phyloP scores from a whole-genome alignment of 371 early-diverging fungal species.

The Synchytrium microbalum region DNA sequence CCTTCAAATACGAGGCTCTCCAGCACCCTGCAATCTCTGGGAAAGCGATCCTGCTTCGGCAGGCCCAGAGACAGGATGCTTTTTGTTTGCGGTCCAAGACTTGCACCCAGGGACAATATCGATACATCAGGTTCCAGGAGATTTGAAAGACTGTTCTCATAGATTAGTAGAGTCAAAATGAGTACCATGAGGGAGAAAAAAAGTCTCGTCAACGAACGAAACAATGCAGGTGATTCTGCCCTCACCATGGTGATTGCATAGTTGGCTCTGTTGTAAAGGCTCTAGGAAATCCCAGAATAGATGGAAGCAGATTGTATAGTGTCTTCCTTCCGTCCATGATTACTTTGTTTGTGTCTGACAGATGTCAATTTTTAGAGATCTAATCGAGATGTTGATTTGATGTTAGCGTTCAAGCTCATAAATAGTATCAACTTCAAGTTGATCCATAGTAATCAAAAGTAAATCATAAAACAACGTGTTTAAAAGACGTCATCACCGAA shows the following conservation, averaged over 20 bases:
- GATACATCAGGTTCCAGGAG: constrained; percentile 14
- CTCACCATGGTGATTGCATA: not conserved
- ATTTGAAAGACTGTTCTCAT: constrained; percentile 12
- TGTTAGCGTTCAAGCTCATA: no score
- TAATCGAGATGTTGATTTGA: not conserved
- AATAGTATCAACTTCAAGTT: no score
- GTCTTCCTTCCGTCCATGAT: constrained; percentile 13
- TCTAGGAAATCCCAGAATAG: constrained; percentile 14
- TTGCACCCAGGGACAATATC: constrained; percentile 7
- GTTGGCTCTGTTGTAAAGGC: constrained; percentile 5
- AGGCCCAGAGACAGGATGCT: constrained; percentile 13
- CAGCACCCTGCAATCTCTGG: constrained; percentile 4
- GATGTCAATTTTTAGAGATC: not conserved
- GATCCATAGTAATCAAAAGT: no score
- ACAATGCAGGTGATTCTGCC: constrained; percentile 4
- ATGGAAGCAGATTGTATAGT: constrained; percentile 17
- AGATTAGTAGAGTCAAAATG: constrained; percentile 18
- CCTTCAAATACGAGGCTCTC: constrained; percentile 10
- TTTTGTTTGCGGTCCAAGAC: constrained; percentile 11
- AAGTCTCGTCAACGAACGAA: not conserved
- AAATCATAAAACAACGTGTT: not conserved
- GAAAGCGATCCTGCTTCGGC: constrained; percentile 7
- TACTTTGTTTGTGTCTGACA: constrained; percentile 10
- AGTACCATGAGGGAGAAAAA: not conserved
- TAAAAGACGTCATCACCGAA: not conserved